These are phyloP conservation scores for Cutaneotrichosporon sp. DNA, from an alignment of 1,284 basidiomycete genomes.

Conservation along the genomic window DNA sequence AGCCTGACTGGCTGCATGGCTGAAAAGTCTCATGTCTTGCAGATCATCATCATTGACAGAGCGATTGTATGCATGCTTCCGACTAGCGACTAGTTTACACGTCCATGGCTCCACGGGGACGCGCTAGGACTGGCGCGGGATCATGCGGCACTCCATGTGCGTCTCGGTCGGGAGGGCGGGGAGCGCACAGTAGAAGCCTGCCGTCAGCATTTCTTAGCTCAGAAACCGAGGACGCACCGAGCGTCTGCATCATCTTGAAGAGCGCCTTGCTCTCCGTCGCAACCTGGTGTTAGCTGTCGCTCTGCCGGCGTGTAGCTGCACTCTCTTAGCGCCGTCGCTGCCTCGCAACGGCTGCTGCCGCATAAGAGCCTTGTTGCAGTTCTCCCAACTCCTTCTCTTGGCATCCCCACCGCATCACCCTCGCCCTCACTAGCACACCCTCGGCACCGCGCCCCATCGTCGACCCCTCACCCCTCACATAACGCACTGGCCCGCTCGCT, in stretches of 20 bases:
- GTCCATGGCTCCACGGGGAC: constrained; percentile 12
- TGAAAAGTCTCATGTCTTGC: too few relatives aligned
- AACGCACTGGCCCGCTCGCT: background rate
- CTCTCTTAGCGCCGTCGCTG: too few relatives aligned
- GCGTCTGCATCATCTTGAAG: constrained; percentile 71
- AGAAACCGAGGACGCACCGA: constrained; percentile 21
- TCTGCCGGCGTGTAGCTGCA: too few relatives aligned
- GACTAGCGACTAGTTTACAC: background rate
- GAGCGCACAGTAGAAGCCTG: constrained; percentile 72
- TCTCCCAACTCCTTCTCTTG: too few relatives aligned
- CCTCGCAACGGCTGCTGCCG: too few relatives aligned
- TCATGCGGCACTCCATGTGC: constrained; percentile 65
- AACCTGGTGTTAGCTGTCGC: constrained; percentile 55
- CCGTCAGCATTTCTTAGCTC: constrained; percentile 19
- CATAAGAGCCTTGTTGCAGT: too few relatives aligned
- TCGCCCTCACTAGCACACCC: too few relatives aligned
- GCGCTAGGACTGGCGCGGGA: constrained; percentile 58
- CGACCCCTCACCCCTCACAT: background rate
- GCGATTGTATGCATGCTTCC: constrained; percentile 8
- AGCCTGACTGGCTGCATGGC: background rate
- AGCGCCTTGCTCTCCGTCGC: constrained; percentile 67
- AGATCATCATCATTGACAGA: too few relatives aligned
- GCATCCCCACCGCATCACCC: too few relatives aligned
- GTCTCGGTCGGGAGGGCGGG: constrained; percentile 71
- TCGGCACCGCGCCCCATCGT: background rate